These are phyloP conservation scores for Penicillium aurantiogriseum DNA, from an alignment of 2,329 filamentous ascomycete genomes.

Conservation along the genomic window DNA sequence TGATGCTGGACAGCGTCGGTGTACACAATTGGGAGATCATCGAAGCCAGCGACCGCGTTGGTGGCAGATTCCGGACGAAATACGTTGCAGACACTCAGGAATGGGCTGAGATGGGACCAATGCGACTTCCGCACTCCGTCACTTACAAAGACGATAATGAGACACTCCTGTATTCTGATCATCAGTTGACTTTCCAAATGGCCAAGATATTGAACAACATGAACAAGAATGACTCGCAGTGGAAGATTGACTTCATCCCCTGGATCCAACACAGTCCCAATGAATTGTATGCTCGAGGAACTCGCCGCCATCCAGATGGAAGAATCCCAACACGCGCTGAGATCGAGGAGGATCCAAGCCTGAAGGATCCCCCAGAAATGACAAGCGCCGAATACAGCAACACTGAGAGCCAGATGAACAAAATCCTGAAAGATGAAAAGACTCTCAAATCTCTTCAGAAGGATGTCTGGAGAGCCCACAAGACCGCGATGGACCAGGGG, in stretches of 20 bases:
- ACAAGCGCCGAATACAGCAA: conserved; percentile 11
- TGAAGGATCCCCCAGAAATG: conserved; percentile 18
- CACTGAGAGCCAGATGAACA: conserved; percentile 17
- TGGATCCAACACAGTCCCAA: conserved; percentile 31
- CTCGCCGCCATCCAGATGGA: conserved; percentile 23
- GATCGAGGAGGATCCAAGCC: conserved; percentile 15
- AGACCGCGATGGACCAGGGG: conserved; percentile 24
- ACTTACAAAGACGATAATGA: conserved; percentile 24
- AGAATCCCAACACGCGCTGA: conserved; percentile 26
- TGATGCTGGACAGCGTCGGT: conserved; percentile 46
- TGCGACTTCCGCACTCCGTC: conserved; percentile 26
- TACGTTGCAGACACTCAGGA: conserved; percentile 36
- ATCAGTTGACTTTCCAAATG: conserved; percentile 27
- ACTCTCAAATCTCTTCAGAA: conserved; percentile 23
- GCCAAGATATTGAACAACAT: conserved; percentile 24
- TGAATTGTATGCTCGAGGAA: conserved; percentile 25
- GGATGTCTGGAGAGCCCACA: conserved; percentile 25
- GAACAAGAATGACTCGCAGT: conserved; percentile 22
- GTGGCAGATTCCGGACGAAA: conserved; percentile 45
- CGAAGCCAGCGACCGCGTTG: conserved; percentile 43
- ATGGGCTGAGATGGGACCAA: conserved; percentile 32
- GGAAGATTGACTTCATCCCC: conserved; percentile 29
- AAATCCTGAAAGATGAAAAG: conserved; percentile 16
- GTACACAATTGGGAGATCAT: conserved; percentile 47
- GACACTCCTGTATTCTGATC: conserved; percentile 23